Evolutionary conservation across 2,329 filamentous ascomycete genomes (phyloP), one percentile per base, ranked within the genome.

Genomic region (Curvularia spicifera): DNA sequence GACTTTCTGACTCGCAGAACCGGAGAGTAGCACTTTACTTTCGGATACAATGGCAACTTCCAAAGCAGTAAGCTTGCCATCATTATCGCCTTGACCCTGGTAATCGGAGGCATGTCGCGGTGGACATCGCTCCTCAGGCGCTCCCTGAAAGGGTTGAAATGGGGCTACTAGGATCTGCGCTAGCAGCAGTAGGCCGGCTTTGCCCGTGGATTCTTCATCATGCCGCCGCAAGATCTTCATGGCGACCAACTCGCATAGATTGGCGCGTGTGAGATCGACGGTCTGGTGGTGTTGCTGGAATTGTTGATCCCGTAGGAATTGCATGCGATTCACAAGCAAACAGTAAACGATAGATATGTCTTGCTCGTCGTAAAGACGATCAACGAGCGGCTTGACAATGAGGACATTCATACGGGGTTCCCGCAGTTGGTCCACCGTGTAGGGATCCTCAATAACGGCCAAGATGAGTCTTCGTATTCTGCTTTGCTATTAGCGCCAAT

Each of bases 331-430:
- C 64, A 95, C 91, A 22, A 96, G 83, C 59, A 96, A 79, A 73
- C 91, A 94, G 75, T 94, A 95, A 10, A 95, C 90, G 54, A 93
- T 87, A 1, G 91, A 94, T 39, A 93, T 88, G 78, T 95, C 91
- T 58, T 91, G 84, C 57, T 88, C 83, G 68, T 91, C 87, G 72
- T 92, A 95, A 8, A 94, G 84, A 72, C 91, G 89, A 73, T 95
- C 90, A n/a, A 95, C 90, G 26, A 95, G 79, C 0, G 91, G 91
- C 57, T 91, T 85, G 20, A 95, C 88, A 44, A 95, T 88, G 1
- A 89, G 84, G 50, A 91, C 85, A 72, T 95, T 95, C 82, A 95
- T 92, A 57, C 91, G 85, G 54, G 92, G 88, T 73, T 92, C 90
- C 69, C 89, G 86, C 62, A 96, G 80, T 79, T 95, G 91, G 66